phyloP scores from a whole-genome alignment of 2,329 filamentous ascomycete species.

The Biscogniauxia marginata region DNA sequence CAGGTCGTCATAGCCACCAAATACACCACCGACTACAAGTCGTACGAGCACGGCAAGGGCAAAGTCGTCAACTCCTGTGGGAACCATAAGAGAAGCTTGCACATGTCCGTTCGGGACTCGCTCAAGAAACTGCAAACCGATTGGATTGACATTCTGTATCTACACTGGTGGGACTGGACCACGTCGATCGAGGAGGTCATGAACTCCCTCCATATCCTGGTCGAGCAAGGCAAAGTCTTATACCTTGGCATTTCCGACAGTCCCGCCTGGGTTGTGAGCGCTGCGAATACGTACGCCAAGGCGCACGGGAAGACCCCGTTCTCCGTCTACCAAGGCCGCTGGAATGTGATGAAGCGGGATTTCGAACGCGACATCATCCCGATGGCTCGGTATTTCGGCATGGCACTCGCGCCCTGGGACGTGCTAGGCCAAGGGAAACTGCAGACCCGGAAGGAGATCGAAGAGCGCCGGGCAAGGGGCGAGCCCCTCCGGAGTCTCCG shows the following conservation, averaged over 20 bases:
- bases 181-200: constrained; percentile 43
- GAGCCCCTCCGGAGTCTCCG: constrained; percentile 38
- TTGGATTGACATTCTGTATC: constrained; percentile 48
- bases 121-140: constrained; percentile 60
- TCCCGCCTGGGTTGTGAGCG: constrained; percentile 40
- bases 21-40: constrained; percentile 48
- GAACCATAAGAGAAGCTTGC: constrained; percentile 59
- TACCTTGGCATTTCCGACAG: constrained; percentile 42
- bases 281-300: constrained; percentile 39
- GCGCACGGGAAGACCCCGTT: constrained; percentile 37
- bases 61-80: constrained; percentile 49
- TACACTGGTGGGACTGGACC: constrained; percentile 46
- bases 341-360: constrained; percentile 35
- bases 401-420: constrained; percentile 60
- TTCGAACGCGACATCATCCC: constrained; percentile 44
- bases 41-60: constrained; percentile 34
- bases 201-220: constrained; percentile 41
- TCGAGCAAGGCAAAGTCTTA: constrained; percentile 41
- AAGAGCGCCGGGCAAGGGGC: constrained; percentile 31
- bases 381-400: constrained; percentile 40
- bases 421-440: constrained; percentile 51
- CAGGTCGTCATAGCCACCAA: constrained; percentile 56
- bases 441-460: constrained; percentile 37
- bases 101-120: constrained; percentile 50
- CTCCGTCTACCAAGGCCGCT: constrained; percentile 40